Evolutionary conservation across 2,329 filamentous ascomycete species (phyloP), one percentile per base, ranked within the genome.

Genomic region (Tothia fuscella): DNA sequence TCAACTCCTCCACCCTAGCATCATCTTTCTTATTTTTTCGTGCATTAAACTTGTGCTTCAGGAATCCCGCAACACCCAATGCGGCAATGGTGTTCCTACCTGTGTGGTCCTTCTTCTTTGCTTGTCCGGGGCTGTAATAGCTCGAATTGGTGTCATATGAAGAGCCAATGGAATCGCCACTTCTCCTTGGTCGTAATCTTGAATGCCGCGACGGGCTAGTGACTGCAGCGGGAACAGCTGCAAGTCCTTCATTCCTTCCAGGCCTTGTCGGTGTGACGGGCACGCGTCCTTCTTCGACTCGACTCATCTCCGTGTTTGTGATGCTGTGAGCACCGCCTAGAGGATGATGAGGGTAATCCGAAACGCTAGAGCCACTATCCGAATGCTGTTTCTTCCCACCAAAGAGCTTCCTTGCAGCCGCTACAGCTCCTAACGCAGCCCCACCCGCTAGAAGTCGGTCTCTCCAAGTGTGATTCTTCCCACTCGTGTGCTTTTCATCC

Each of bases 1-100:
- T 65, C 44, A 71, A 58, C 33, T 65, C 65, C 38, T 71, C 72
- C 4, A 82, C 72, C 17, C 76, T 72, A 41, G 76, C 70, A 49
- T 78, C 67, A 42, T 79, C 73, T 42, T 57, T 76, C 56, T 49
- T 74, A 62, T 56, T 80, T 68, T 54, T 71, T 62, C 56, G 67
- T 57, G 49, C 74, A 66, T 55, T 57, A 44, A 61, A 62, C 49
- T 62, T 65, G 41, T 67, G 61, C 47, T 61, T 61, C 17, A 63
- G 46, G 38, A 60, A 65, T 5, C 60, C 62, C 5, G 56, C 47
- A 1, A 61, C 51, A 17, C 63, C 63, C 30, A 63, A 50, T 2
- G 56, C 67, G 56, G 50, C 76, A 61, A 57, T 22, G 68, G 49
- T 62, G 34, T 67, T 56, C 29, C 62, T 55, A 2, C 66, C 44